Evolutionary conservation across 2,329 filamentous ascomycete species (phyloP), one percentile per base, ranked within the genome.

Genomic region (Macrophomina phaseolina): DNA sequence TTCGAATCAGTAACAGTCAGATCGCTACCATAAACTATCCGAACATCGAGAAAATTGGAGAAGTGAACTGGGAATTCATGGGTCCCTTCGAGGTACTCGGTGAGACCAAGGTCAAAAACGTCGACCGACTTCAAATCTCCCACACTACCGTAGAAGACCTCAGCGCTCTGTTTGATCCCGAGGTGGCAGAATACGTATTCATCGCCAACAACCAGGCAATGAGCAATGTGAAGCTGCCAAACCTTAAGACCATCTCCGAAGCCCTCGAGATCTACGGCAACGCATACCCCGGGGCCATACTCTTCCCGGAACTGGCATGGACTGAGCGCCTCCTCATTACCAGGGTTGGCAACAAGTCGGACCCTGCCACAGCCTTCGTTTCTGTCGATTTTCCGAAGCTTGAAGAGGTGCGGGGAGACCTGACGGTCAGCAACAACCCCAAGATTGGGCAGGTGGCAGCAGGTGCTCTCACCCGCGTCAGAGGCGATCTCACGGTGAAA

Each of bases 241-340:
- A 60, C 55, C 55, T 60, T 8, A 45, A 60, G 28, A 45, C 12
- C 55, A 30, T 34, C 38, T 9, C 12, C 8, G 5, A 46, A 14
- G 12, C 14, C 14, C 56, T 61, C 30, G 42, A 61, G 42, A 38
- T 61, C 30, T 34, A 11, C 14, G 56, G 36, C 16, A 61, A 48
- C n/a, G 30, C 38, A 7, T 23, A 30, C 3, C 16, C 14, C 4
- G 56, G 14, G 16, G 12, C 42, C 28, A 48, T 61, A 14, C 48
- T 42, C 16, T 61, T 61, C 30, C 56, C 56, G 42, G 5, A 38
- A 16, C 42, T 61, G 16, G n/a, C 48, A n/a, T 48, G 40, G 56
- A 32, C 42, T 9, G n/a, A 36, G 8, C 34, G 16, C 8, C 32
- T 61, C 30, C 9, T 23, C 3, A 30, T 61, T 8, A 34, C 28